Percentiles rank a stretch among this genome's conserved stretches.
Evolutionary conservation across 2,329 filamentous ascomycete genomes (phyloP).

Genomic region (Cercospora janseana): DNA sequence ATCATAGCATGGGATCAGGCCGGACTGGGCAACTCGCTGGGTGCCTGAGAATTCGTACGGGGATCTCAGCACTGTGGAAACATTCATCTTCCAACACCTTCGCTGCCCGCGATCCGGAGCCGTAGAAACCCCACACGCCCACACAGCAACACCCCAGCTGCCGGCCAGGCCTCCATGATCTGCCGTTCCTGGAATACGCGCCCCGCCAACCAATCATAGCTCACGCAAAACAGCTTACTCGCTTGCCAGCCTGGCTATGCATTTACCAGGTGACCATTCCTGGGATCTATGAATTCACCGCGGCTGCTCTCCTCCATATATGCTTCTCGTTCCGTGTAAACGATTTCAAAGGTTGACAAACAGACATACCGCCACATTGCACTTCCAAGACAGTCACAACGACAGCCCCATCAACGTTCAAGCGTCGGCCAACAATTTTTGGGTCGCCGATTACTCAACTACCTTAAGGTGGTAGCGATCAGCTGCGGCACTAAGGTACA

Average conservation of each 20-base stretch:
- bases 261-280: conserved; percentile 8
- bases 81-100: no score
- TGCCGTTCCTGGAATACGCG: background rate
- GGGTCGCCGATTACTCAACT: conserved; percentile 2
- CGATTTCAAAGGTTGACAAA: no score
- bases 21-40: no score
- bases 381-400: background rate
- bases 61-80: no score
- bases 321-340: background rate
- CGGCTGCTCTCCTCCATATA: background rate
- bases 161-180: background rate
- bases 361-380: no score
- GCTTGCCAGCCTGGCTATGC: background rate
- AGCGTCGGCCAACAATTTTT: background rate
- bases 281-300: background rate
- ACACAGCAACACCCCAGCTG: background rate
- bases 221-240: conserved; percentile 4
- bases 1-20: no score
- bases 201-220: background rate
- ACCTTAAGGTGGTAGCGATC: no score
- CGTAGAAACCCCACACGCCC: no score
- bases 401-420: background rate
- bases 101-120: no score
- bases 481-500: no score
- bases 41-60: no score